Conservation (phyloP, 805 yeast species). For the Candida verbasci region DNA sequence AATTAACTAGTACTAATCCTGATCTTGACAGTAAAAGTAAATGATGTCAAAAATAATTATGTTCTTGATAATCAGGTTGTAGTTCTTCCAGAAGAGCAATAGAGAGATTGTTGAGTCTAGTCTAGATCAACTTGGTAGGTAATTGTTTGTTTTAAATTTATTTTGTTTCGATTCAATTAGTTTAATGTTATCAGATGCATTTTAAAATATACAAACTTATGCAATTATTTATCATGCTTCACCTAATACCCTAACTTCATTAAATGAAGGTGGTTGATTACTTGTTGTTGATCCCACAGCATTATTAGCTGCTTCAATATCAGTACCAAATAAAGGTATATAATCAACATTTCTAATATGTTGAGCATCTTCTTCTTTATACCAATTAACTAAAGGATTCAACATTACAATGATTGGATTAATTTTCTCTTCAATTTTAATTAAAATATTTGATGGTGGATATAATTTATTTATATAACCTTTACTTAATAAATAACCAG, state of each 20-base stretch:
- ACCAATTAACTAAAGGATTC: conserved; percentile 51
- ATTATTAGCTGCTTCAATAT: conserved; percentile 1
- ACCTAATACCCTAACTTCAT: conserved; percentile 8
- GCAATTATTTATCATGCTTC: too few relatives aligned
- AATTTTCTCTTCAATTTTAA: conserved; percentile 59
- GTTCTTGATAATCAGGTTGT: too few relatives aligned
- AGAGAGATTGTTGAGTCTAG: too few relatives aligned
- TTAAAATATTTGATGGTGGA: conserved; percentile 64
- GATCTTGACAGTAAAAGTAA: too few relatives aligned
- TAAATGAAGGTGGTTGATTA: neutral
- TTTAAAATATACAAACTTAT: too few relatives aligned
- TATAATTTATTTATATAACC: conserved; percentile 55
- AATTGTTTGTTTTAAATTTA: too few relatives aligned
- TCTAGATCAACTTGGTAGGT: too few relatives aligned
- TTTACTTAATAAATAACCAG: conserved; percentile 61
- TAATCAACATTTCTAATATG: conserved; percentile 7
- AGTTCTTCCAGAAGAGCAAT: too few relatives aligned
- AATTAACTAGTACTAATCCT: too few relatives aligned
- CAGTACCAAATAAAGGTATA: conserved; percentile 4
- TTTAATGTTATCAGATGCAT: too few relatives aligned
- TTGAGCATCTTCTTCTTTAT: conserved; percentile 52
- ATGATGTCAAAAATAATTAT: too few relatives aligned
- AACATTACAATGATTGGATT: conserved; percentile 47
- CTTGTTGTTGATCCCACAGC: neutral
- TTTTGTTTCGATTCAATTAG: too few relatives aligned